Conservation (phyloP, 208 protist genomes). For the Crithidia brevicula region DNA sequence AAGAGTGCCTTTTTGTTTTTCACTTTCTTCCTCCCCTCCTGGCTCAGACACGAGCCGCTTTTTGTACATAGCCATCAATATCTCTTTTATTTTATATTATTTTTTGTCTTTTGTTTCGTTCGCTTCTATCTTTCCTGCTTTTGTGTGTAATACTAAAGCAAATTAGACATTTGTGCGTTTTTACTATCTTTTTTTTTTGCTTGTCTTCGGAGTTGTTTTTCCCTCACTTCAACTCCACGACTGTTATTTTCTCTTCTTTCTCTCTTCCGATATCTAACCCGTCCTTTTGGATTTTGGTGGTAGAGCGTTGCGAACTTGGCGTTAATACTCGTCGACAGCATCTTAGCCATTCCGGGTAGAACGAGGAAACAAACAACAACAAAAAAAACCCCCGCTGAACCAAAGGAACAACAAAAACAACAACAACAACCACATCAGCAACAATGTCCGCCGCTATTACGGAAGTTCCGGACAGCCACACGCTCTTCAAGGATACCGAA, state of each 20-base stretch:
- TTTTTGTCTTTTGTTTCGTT: conserved; percentile 16
- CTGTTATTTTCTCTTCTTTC: conserved; percentile 22
- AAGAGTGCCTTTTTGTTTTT: conserved; percentile 12
- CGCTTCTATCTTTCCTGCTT: conserved; percentile 4
- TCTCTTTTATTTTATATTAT: neutral
- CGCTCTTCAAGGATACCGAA: conserved; percentile 69
- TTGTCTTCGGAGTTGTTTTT: conserved; percentile 3
- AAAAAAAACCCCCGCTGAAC: too few species aligned
- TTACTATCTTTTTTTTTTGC: conserved; percentile 22
- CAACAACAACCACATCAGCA: neutral
- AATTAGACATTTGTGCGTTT: conserved; percentile 2
- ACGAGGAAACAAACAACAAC: too few species aligned
- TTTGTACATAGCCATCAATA: conserved; percentile 3
- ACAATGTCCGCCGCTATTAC: conserved; percentile 20
- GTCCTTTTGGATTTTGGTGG: neutral
- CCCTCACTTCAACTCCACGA: conserved; percentile 4
- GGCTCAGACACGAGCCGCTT: too few species aligned
- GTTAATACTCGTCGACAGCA: too few species aligned
- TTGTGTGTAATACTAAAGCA: conserved; percentile 8
- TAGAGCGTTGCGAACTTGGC: too few species aligned
- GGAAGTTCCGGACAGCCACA: conserved; percentile 61
- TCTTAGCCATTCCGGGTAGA: too few species aligned
- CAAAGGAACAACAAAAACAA: neutral
- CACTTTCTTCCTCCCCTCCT: too few species aligned
- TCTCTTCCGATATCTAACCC: conserved; percentile 2